phyloP scores from a whole-genome alignment of 345 rosid genomes.

The Eucalyptus polyanthemos region DNA sequence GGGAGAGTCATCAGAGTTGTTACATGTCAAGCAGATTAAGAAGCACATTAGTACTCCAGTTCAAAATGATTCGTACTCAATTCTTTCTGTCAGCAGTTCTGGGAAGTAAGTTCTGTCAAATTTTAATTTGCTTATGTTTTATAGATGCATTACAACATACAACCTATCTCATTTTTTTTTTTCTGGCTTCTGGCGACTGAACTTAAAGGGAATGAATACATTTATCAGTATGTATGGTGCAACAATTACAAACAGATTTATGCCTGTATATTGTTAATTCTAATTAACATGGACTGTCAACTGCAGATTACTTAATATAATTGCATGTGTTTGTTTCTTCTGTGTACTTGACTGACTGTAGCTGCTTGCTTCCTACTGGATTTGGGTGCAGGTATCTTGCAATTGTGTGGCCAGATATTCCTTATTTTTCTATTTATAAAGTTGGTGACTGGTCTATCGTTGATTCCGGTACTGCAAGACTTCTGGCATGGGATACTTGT shows the following conservation, averaged over 20 bases:
- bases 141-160: background rate
- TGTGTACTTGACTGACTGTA: background rate
- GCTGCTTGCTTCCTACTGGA: background rate
- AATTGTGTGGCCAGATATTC: constrained; percentile 96
- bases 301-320: background rate
- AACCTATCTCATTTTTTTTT: background rate
- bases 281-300: background rate
- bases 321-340: background rate
- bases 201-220: background rate
- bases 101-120: constrained; percentile 67
- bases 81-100: constrained; percentile 92
- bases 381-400: constrained; percentile 76
- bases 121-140: background rate
- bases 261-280: background rate
- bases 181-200: background rate
- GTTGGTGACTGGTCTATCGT: constrained; percentile 94
- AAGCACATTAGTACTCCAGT: constrained; percentile 90
- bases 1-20: constrained; percentile 68
- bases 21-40: constrained; percentile 78
- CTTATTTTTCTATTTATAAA: constrained; percentile 88
- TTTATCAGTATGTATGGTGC: background rate
- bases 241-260: background rate
- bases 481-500: constrained; percentile 96
- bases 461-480: constrained; percentile 97
- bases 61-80: constrained; percentile 93